Conservation (phyloP, 306 rosid species). For the Amphicarpaea edgeworthii region DNA sequence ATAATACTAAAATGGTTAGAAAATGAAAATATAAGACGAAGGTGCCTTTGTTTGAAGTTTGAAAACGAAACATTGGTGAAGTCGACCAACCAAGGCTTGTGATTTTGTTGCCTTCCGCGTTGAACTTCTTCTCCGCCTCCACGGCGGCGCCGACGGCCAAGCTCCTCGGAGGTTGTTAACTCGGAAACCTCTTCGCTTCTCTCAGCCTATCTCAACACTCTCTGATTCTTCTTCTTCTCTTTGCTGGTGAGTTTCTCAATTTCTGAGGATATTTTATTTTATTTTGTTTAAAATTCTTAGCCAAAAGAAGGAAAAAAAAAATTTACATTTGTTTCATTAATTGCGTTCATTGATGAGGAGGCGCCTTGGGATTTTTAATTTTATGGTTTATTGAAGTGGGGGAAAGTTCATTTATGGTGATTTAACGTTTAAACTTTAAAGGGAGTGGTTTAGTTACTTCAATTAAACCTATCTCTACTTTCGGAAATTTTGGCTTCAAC, state of each 20-base stretch:
- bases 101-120: conserved; percentile 34
- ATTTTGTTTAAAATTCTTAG: not conserved
- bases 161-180: not conserved
- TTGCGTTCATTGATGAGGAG: conserved; percentile 13
- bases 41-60: conserved; percentile 27
- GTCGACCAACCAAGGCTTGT: not conserved
- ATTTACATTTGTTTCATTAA: conserved; percentile 20
- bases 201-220: conserved; percentile 37
- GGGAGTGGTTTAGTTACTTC: conserved; percentile 11
- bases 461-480: conserved; percentile 12
- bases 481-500: conserved; percentile 23
- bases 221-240: conserved; percentile 29
- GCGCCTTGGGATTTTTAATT: not conserved
- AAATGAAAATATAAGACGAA: not conserved
- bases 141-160: conserved; percentile 44
- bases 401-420: not conserved
- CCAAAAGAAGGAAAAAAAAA: not conserved
- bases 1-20: not conserved
- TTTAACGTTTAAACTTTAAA: conserved; percentile 40
- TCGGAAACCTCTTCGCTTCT: conserved; percentile 14
- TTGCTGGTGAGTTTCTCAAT: conserved; percentile 29
- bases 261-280: not conserved
- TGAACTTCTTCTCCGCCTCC: conserved; percentile 17
- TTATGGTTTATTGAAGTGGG: conserved; percentile 10
- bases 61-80: conserved; percentile 28